Conservation (phyloP, 495 filamentous ascomycete species). For the Pyronema domesticum region DNA sequence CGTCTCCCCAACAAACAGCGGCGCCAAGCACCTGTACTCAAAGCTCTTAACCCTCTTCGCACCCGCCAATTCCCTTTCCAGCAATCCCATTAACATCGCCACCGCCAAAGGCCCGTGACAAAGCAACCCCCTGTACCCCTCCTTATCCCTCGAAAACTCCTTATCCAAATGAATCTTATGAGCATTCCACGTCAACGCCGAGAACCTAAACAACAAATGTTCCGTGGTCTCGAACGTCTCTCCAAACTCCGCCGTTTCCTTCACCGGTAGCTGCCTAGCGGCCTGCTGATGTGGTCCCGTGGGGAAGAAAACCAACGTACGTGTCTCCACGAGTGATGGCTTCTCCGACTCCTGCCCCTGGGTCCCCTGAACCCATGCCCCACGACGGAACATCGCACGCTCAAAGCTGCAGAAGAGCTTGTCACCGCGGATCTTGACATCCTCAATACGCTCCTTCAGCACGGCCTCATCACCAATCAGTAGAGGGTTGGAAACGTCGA, state of each 20-base stretch:
- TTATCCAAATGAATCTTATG: conserved; percentile 58
- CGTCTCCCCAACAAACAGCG: conserved; percentile 45
- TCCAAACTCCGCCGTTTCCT: conserved; percentile 34
- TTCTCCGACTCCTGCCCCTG: not conserved
- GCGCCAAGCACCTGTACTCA: conserved; percentile 66
- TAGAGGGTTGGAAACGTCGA: conserved; percentile 1
- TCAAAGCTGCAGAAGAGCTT: conserved; percentile 19
- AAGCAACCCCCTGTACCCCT: conserved; percentile 56
- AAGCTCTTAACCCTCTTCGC: conserved; percentile 32
- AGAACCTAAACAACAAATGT: conserved; percentile 52
- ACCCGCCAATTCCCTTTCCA: conserved; percentile 34
- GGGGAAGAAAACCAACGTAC: conserved; percentile 26
- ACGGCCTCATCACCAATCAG: conserved; percentile 18
- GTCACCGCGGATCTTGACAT: conserved; percentile 11
- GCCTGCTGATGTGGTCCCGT: not conserved
- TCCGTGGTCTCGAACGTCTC: conserved; percentile 44
- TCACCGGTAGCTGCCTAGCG: not conserved
- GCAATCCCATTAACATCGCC: conserved; percentile 48
- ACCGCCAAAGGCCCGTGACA: conserved; percentile 78
- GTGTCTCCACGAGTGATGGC: conserved; percentile 14
- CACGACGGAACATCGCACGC: conserved; percentile 12
- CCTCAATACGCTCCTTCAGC: conserved; percentile 12
- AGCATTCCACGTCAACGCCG: conserved; percentile 52
- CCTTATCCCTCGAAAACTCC: conserved; percentile 45
- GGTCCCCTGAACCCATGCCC: not conserved